Evolutionary conservation across 306 rosid species (phyloP).

Genomic region (Carpinus fangiana): DNA sequence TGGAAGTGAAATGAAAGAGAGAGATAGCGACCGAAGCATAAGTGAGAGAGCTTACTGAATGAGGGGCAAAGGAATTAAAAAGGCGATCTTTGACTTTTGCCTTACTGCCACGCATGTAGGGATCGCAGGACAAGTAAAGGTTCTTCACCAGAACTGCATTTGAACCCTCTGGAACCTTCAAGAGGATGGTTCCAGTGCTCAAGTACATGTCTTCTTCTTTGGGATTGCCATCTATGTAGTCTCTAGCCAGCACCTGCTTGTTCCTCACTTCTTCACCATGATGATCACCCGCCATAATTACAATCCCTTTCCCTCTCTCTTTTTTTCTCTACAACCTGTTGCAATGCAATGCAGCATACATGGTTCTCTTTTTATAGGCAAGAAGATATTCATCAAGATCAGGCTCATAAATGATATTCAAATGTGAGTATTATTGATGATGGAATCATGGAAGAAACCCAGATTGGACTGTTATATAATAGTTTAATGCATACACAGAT

Average conservation of each 20-base stretch:
- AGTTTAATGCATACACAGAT: too few species aligned
- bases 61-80: conserved; percentile 36
- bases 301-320: background rate
- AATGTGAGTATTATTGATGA: too few species aligned
- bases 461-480: too few species aligned
- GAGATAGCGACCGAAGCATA: background rate
- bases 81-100: background rate
- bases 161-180: conserved; percentile 38
- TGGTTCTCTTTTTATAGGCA: background rate
- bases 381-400: too few species aligned
- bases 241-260: conserved; percentile 44
- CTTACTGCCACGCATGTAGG: conserved; percentile 50
- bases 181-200: conserved; percentile 20
- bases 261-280: conserved; percentile 23
- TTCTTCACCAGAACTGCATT: conserved; percentile 56
- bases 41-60: conserved; percentile 33
- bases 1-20: too few species aligned
- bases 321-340: background rate
- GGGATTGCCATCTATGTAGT: conserved; percentile 41
- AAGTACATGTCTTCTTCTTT: conserved; percentile 44
- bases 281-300: background rate
- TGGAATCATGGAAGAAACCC: too few species aligned
- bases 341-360: too few species aligned
- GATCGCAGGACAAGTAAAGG: conserved; percentile 68
- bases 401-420: too few species aligned